Evolutionary conservation across 345 rosid species (phyloP).

Genomic region (Pugionium cornutum): DNA sequence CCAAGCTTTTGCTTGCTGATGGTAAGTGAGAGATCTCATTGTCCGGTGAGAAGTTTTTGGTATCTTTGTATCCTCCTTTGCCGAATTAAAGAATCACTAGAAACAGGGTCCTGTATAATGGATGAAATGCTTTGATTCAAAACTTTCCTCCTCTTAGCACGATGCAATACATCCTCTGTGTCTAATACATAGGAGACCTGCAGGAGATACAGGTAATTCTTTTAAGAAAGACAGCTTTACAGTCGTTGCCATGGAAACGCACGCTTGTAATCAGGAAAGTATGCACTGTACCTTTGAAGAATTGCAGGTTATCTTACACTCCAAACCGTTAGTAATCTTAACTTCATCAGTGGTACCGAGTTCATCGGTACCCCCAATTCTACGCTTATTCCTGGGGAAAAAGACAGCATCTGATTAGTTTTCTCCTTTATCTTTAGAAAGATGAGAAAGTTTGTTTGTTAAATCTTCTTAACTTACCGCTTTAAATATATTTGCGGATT

Average conservation of each 20-base stretch:
- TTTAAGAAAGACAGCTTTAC: not conserved
- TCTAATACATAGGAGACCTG: constrained; percentile 93
- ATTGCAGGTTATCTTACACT: constrained; percentile 90
- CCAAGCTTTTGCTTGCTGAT: constrained; percentile 7
- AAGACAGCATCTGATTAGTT: constrained; percentile 20
- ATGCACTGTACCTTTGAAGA: constrained; percentile 71
- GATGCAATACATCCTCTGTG: constrained; percentile 83
- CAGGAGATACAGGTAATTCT: constrained; percentile 11
- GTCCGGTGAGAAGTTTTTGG: constrained; percentile 43
- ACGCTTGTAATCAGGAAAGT: not conserved
- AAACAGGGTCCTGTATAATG: constrained; percentile 25
- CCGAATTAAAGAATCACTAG: constrained; percentile 42
- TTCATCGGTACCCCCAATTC: constrained; percentile 45
- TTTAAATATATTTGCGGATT: constrained; percentile 68
- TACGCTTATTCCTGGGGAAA: constrained; percentile 66
- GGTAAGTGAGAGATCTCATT: constrained; percentile 14
- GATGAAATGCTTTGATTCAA: constrained; percentile 24
- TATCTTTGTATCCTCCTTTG: constrained; percentile 49
- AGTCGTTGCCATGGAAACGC: not conserved
- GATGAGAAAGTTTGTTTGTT: constrained; percentile 15
- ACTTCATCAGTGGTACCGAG: constrained; percentile 55
- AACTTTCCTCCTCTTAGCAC: constrained; percentile 44
- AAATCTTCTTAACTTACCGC: constrained; percentile 48
- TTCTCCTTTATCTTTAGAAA: not conserved
- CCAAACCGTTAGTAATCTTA: constrained; percentile 70